Evolutionary conservation across 495 filamentous ascomycete genomes (phyloP), one percentile per base, ranked within the genome.

Genomic region (Penicillium parvum): DNA sequence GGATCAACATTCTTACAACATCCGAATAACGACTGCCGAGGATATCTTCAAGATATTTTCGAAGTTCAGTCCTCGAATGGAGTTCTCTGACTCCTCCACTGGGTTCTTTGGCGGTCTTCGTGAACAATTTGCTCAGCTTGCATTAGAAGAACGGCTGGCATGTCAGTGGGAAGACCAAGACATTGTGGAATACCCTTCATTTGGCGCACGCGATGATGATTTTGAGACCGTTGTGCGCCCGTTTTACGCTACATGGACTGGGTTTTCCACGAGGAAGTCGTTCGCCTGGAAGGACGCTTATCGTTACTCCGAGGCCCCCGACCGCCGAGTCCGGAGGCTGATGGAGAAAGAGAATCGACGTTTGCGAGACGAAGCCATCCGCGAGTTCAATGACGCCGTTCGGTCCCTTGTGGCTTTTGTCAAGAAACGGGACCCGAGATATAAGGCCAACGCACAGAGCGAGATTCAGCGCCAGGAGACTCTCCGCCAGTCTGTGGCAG

Each of bases 261-360:
- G 73, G 18, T 99, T 99, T 60, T 73, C 83, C 2, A 97, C 94
- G 1, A 77, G 63, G 34, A 96, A 97, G 59, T 75, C 75, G 2
- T 99, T 95, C 51, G 72, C 86, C 5, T 99, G 92, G 92, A 85
- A 78, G 56, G 90, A 99, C 61, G 67, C 71, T 33, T 91, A 91
- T 58, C 79, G 84, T 25, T 74, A 84, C 32, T 82, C 82, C 0
- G 89, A 96, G 39, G 91, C 90, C 1, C 89, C 86, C 8, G 92
- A 99, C 66, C 82, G 92, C 37, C 79, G 84, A 26, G 67, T 85
- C 18, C 80, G 94, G 47, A 75, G 94, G 36, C 52, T 88, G 45
- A 92, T 97, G 81, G 94, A 96, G 59, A 95, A 95, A 60, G 90
- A 96, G 64, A 99, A 99, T 62, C 87, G 81, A 50, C 82, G 81